Evolutionary conservation across 2,329 filamentous ascomycete species (phyloP).

Genomic region (Annulohypoxylon truncatum): DNA sequence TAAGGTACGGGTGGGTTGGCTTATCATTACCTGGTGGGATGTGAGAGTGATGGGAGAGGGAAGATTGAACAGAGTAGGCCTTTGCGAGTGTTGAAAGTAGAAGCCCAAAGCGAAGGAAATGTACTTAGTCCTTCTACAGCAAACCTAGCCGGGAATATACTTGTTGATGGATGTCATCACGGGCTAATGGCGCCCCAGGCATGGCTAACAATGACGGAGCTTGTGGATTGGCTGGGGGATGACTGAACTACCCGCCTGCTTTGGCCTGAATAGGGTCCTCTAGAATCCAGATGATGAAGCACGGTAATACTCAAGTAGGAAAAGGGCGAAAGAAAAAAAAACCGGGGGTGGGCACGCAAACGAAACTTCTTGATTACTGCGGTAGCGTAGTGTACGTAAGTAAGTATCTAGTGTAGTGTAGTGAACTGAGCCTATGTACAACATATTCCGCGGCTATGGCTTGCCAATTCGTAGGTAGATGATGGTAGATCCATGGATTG

Average conservation of each 20-base stretch:
- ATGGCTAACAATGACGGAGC: slow-evolving; percentile 42
- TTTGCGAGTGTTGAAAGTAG: slow-evolving; percentile 30
- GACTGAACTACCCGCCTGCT: slow-evolving; percentile 35
- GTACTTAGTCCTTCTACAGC: slow-evolving; percentile 41
- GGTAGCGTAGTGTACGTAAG: slow-evolving; percentile 5
- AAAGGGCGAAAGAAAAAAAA: slow-evolving; percentile 37
- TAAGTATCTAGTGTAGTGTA: slow-evolving; percentile 1
- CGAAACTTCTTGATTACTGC: slow-evolving; percentile 36
- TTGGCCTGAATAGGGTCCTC: slow-evolving; percentile 32
- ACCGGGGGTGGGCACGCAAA: slow-evolving; percentile 36
- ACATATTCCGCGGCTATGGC: slow-evolving; percentile 36
- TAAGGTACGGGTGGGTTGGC: slow-evolving; percentile 33
- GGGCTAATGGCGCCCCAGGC: slow-evolving; percentile 41
- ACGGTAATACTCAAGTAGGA: slow-evolving; percentile 43
- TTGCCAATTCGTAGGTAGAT: slow-evolving; percentile 19
- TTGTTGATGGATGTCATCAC: slow-evolving; percentile 42
- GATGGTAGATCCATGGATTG: slow-evolving; percentile 23
- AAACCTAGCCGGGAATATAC: slow-evolving; percentile 43
- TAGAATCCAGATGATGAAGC: slow-evolving; percentile 41
- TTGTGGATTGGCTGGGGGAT: slow-evolving; percentile 39
- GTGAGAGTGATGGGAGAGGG: slow-evolving; percentile 16
- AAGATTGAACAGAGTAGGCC: slow-evolving; percentile 6
- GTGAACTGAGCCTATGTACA: slow-evolving; percentile 32
- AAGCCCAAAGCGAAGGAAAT: slow-evolving; percentile 38
- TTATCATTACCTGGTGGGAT: slow-evolving; percentile 42